Base-by-base conservation (phyloP, 164 flowering plant genomes). In the Nymphaea colorata region DNA sequence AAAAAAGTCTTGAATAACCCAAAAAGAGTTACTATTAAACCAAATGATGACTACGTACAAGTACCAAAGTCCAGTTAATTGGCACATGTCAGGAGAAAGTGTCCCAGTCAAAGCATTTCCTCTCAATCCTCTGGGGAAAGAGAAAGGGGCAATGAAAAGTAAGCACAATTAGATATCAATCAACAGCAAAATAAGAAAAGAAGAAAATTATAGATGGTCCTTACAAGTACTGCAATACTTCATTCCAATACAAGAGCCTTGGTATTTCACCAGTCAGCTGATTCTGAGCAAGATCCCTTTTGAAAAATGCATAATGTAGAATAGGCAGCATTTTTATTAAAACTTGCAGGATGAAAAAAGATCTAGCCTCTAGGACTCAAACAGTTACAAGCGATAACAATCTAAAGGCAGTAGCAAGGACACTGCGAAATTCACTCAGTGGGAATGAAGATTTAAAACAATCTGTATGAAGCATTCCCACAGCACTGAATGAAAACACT, bases 11-110 rank as follows among this genome's bases (percentile, higher is more conserved):
- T 3, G 4, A 61, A 36, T 8, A 61, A 8, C 25, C 11, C 6
- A 8, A n/a, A n/a, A 2, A 61, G 41, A n/a, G 45, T 25, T 25
- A 17, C 43, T 57, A 4, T 10, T 42, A 25, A n/a, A n/a, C n/a
- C 17, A 41, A 53, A 6, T 47, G 15, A 6, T 64, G 44, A 41
- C 1, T 3, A 86, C 98, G 80, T 74, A 93, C 98, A 93, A 93
- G 65, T 84, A 93, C 96, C 97, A 93, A 74, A 93, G 76, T 62
- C 98, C 97, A 42, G 97, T 89, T 69, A 93, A 72, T 73, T 93
- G 98, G 76, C 98, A 93, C 87, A 93, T 90, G 72, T 93, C 97
- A 60, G 92, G 84, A 10, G 97, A 91, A 67, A 93, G 61, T 15
- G 84, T 79, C 69, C 98, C 98, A 7, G 91, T 86, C 68, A 91